Conservation (phyloP, 345 rosid genomes). For the Eucalyptus brandiana region DNA sequence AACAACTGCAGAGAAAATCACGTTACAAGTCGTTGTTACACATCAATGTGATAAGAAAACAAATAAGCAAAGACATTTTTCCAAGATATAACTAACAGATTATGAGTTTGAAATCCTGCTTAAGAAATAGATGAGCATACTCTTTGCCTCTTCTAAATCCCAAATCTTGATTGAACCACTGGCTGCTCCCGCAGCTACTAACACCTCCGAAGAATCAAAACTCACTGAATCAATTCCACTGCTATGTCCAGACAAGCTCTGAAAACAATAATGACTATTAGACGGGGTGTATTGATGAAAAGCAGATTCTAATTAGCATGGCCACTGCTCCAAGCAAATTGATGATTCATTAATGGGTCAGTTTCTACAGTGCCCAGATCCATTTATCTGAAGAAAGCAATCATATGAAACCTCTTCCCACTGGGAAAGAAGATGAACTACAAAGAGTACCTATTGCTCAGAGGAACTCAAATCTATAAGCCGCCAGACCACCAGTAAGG, state of each 20-base stretch:
- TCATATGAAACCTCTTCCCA: not conserved
- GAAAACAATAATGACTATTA: slow-evolving; percentile 1
- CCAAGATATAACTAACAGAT: not conserved
- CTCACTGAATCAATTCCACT: slow-evolving; percentile 96
- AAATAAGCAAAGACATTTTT: not conserved
- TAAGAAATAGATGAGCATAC: slow-evolving; percentile 32
- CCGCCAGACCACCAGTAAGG: not conserved
- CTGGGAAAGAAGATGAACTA: not conserved
- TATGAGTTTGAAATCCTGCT: not conserved
- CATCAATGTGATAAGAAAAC: not conserved
- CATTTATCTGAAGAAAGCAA: not conserved
- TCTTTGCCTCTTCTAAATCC: slow-evolving; percentile 97
- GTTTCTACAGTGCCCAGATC: not conserved
- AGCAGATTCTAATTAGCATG: not conserved
- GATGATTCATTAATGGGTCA: not conserved
- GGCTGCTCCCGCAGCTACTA: slow-evolving; percentile 98
- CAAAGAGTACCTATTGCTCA: not conserved
- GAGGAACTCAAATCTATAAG: not conserved
- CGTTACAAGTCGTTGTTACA: not conserved
- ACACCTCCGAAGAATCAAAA: slow-evolving; percentile 88
- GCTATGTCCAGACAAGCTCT: slow-evolving; percentile 95
- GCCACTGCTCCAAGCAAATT: not conserved
- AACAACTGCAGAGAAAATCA: slow-evolving; percentile 47
- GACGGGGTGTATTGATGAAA: not conserved
- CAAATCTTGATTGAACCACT: slow-evolving; percentile 97